A percentile compares a stretch with the other conserved stretches of the same genome.
Evolutionary conservation across 2,329 filamentous ascomycete species (phyloP).

Genomic region (Penicillium sp.): DNA sequence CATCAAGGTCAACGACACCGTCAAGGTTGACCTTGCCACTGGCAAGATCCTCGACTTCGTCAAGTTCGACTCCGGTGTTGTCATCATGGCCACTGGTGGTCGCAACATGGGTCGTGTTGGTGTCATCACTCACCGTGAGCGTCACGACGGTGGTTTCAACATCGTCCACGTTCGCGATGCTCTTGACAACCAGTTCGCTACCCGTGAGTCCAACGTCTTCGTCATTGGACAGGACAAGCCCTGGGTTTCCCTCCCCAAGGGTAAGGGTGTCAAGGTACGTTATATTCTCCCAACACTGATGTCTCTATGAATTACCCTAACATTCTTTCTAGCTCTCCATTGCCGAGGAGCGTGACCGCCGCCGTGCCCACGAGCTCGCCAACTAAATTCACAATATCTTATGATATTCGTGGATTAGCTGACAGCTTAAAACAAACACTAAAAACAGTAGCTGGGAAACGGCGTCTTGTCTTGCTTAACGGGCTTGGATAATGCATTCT

Average conservation of each 20-base stretch:
- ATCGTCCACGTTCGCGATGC: conserved; percentile 88
- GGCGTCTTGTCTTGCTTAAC: conserved; percentile 40
- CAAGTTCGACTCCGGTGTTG: conserved; percentile 97
- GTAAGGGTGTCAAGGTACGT: conserved; percentile 92
- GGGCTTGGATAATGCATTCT: conserved; percentile 33
- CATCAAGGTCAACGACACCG: conserved; percentile 99
- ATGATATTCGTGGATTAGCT: conserved; percentile 21
- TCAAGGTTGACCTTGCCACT: conserved; percentile 96
- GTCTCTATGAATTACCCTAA: conserved; percentile 19
- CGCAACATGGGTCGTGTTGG: conserved; percentile 99
- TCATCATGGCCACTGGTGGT: conserved; percentile 98
- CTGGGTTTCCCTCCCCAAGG: conserved; percentile 99
- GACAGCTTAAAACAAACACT: conserved; percentile 26
- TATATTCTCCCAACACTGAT: background rate
- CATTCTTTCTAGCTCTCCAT: conserved; percentile 69
- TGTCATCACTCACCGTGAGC: conserved; percentile 99
- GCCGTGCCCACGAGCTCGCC: conserved; percentile 67
- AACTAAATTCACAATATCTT: conserved; percentile 40
- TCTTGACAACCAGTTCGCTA: conserved; percentile 99
- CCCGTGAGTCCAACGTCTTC: conserved; percentile 99
- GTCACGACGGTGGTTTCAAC: conserved; percentile 99
- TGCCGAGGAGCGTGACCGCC: conserved; percentile 98
- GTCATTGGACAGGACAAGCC: conserved; percentile 98
- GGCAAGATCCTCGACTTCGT: conserved; percentile 99
- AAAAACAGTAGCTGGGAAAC: conserved; percentile 34